These are phyloP conservation scores for Phylloboletellus chloephorus DNA, from an alignment of 1,284 basidiomycete species.

Conservation along the genomic window DNA sequence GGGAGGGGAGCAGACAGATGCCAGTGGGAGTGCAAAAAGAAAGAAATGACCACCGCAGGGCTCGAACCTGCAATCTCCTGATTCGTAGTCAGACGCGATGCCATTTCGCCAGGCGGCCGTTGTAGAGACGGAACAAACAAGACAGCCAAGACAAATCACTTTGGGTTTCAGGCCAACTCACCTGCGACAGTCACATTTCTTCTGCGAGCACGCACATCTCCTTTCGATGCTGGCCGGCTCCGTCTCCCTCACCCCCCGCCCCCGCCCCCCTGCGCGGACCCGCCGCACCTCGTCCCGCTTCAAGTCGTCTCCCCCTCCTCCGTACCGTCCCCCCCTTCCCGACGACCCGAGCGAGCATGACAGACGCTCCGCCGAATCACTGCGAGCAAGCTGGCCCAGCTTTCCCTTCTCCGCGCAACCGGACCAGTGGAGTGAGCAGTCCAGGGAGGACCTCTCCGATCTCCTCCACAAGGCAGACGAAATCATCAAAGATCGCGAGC, in stretches of 20 bases:
- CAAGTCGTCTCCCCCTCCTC: constrained; percentile 49
- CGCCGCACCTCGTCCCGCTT: constrained; percentile 41
- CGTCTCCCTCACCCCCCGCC: constrained; percentile 43
- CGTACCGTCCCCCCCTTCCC: constrained; percentile 38
- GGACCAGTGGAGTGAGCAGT: constrained; percentile 54
- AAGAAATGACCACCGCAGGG: constrained; percentile 10
- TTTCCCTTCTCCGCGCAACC: constrained; percentile 23
- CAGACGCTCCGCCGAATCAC: constrained; percentile 10
- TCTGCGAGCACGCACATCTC: too few species aligned
- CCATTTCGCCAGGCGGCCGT: constrained; percentile 62
- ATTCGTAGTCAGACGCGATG: constrained; percentile 65
- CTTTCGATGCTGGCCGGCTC: constrained; percentile 44
- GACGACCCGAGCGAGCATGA: constrained; percentile 13
- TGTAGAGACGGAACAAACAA: too few species aligned
- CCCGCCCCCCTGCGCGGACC: constrained; percentile 55
- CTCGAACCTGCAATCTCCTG: constrained; percentile 38
- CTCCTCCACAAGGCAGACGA: constrained; percentile 64
- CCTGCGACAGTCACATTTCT: too few species aligned
- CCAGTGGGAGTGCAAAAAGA: too few species aligned
- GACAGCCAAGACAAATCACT: too few species aligned
- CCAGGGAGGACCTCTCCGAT: constrained; percentile 65
- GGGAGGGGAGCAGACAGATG: too few species aligned
- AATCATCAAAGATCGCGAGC: constrained; percentile 71
- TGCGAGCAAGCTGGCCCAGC: constrained; percentile 10
- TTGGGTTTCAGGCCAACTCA: too few species aligned